Conservation (phyloP, 176 grass and related monocot species). For the Raddia distichophylla region DNA sequence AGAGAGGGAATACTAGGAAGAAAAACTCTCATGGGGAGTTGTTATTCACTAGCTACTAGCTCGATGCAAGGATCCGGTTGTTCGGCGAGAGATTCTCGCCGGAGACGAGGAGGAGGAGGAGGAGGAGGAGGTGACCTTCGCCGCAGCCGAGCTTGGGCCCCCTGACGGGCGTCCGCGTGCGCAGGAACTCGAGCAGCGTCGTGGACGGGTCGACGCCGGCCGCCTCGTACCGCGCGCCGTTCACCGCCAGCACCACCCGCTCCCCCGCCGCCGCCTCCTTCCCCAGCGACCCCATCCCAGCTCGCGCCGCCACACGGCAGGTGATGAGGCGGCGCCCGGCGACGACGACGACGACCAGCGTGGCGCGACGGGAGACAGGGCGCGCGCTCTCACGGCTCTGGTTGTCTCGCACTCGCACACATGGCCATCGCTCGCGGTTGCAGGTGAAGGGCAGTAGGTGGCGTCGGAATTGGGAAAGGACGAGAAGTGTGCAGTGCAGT, state of each 20-base stretch:
- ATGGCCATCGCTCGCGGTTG: too few species aligned
- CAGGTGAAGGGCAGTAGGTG: too few species aligned
- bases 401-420: background rate
- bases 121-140: slow-evolving; percentile 42
- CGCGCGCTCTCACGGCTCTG: too few species aligned
- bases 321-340: background rate
- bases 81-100: too few species aligned
- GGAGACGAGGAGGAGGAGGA: background rate
- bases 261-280: background rate
- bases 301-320: too few species aligned
- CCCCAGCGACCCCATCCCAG: slow-evolving; percentile 16
- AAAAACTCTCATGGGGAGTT: too few species aligned
- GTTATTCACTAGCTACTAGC: too few species aligned
- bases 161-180: slow-evolving; percentile 55
- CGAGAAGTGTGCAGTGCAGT: too few species aligned
- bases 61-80: too few species aligned
- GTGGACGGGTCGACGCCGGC: slow-evolving; percentile 56
- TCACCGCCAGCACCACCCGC: slow-evolving; percentile 65
- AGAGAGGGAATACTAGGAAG: too few species aligned
- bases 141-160: slow-evolving; percentile 90
- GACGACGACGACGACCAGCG: background rate
- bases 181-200: slow-evolving; percentile 79
- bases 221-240: slow-evolving; percentile 62
- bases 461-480: too few species aligned
- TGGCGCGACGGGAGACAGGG: background rate